phyloP scores from a whole-genome alignment of 495 filamentous ascomycete genomes.

The Staphylotrichum tortipilum region DNA sequence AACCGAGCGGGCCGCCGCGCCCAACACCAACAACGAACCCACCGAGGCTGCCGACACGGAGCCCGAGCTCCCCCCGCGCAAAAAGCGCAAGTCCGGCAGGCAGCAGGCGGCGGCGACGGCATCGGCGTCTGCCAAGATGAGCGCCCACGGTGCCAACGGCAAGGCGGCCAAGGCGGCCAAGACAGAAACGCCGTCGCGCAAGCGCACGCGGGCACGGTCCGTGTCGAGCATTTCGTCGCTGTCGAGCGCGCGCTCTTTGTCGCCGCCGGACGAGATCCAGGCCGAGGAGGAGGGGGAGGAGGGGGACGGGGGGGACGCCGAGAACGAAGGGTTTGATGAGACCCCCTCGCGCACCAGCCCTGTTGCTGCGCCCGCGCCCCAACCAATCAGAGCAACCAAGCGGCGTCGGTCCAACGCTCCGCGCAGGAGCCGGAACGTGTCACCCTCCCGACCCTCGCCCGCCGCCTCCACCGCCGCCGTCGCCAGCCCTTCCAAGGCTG shows the following conservation, averaged over 20 bases:
- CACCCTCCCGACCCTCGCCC: conserved; percentile 19
- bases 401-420: conserved; percentile 21
- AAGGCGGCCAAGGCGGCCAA: no score
- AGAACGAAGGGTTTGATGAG: conserved; percentile 12
- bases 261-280: conserved; percentile 17
- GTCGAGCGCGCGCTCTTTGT: conserved; percentile 26
- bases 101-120: conserved; percentile 16
- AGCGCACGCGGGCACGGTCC: conserved; percentile 17
- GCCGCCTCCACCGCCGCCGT: conserved; percentile 16
- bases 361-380: conserved; percentile 15
- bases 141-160: conserved; percentile 12
- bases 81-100: conserved; percentile 24
- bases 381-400: conserved; percentile 23
- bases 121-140: background rate
- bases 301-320: no score
- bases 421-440: conserved; percentile 31
- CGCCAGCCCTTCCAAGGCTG: no score
- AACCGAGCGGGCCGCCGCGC: conserved; percentile 3
- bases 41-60: no score
- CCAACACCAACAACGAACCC: no score
- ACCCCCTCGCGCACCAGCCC: conserved; percentile 20
- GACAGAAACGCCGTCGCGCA: conserved; percentile 19
- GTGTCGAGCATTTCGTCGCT: conserved; percentile 26
- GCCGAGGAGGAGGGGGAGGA: conserved; percentile 10
- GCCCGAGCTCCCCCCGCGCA: conserved; percentile 17